phyloP scores from a whole-genome alignment of 192 early-diverging fungal genomes.

The Backusella mclennaniae region DNA sequence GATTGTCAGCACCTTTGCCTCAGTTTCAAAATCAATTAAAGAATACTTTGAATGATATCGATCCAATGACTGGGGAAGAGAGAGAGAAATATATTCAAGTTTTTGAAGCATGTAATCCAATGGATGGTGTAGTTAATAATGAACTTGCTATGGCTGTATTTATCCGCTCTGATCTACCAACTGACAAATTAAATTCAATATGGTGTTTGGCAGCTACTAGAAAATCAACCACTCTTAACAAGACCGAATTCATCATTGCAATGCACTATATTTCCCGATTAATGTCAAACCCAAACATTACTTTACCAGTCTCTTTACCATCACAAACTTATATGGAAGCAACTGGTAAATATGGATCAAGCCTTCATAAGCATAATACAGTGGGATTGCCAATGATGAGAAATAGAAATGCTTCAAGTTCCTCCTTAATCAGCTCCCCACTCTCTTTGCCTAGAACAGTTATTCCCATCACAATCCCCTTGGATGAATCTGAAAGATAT shows the following conservation, averaged over 20 bases:
- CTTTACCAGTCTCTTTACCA: slow-evolving; percentile 69
- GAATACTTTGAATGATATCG: not conserved
- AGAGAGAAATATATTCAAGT: slow-evolving; percentile 59
- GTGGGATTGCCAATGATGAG: slow-evolving; percentile 20
- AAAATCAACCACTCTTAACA: slow-evolving; percentile 63
- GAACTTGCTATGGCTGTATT: slow-evolving; percentile 76
- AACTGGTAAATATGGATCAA: slow-evolving; percentile 14
- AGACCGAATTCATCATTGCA: slow-evolving; percentile 83
- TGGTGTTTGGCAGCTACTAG: slow-evolving; percentile 81
- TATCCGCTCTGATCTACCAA: slow-evolving; percentile 73
- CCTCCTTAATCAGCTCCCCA: slow-evolving; percentile 14
- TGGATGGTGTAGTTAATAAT: slow-evolving; percentile 56
- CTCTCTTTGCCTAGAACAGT: not conserved
- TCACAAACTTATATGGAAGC: slow-evolving; percentile 50
- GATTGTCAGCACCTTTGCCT: slow-evolving; percentile 22
- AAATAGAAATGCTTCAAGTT: slow-evolving; percentile 9
- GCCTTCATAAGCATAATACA: slow-evolving; percentile 24
- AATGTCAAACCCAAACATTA: slow-evolving; percentile 62
- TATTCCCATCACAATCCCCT: slow-evolving; percentile 66
- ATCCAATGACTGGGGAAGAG: slow-evolving; percentile 44
- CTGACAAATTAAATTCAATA: slow-evolving; percentile 71
- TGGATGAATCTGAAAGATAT: slow-evolving; percentile 69
- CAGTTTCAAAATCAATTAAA: slow-evolving; percentile 22
- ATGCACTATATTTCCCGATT: slow-evolving; percentile 82
- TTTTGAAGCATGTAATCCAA: slow-evolving; percentile 58